These are phyloP conservation scores for Tolypocladium tropicale DNA, from an alignment of 2,329 filamentous ascomycete species.

Conservation along the genomic window DNA sequence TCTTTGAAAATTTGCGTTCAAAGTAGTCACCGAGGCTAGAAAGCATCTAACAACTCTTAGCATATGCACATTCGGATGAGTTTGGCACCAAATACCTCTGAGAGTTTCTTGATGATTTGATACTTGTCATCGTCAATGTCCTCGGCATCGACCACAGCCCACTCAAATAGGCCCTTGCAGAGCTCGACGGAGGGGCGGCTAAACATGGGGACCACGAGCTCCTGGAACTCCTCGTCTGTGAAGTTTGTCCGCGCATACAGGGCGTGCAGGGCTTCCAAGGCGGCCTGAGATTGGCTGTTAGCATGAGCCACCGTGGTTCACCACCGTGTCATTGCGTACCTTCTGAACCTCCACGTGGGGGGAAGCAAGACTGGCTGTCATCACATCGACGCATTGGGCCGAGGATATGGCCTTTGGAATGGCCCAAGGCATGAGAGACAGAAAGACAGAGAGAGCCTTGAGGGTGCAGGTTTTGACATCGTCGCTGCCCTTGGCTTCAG, in stretches of 20 bases:
- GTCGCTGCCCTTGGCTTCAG: constrained; percentile 52
- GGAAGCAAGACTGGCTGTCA: constrained; percentile 62
- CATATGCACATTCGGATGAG: background rate
- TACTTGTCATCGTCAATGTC: constrained; percentile 90
- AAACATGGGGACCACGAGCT: constrained; percentile 72
- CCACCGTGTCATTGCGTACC: constrained; percentile 26
- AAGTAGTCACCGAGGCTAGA: constrained; percentile 79
- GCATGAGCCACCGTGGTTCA: background rate
- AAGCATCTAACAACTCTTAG: constrained; percentile 49
- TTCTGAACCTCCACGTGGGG: constrained; percentile 64
- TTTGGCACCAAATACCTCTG: constrained; percentile 52
- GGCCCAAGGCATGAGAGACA: constrained; percentile 77
- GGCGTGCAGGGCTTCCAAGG: constrained; percentile 74
- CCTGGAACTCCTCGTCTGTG: constrained; percentile 65
- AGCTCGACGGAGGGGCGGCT: constrained; percentile 59
- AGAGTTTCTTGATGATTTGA: constrained; percentile 83
- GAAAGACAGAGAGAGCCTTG: constrained; percentile 67
- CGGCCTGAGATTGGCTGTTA: constrained; percentile 39
- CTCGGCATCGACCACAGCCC: constrained; percentile 68
- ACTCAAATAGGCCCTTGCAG: constrained; percentile 65
- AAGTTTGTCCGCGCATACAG: constrained; percentile 69
- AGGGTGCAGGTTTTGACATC: constrained; percentile 61
- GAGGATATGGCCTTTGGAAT: constrained; percentile 71
- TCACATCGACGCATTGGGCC: constrained; percentile 57
- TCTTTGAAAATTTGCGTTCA: constrained; percentile 60